Base-by-base conservation (phyloP, 176 grass and related monocot species). In the Oryza meyeriana region DNA sequence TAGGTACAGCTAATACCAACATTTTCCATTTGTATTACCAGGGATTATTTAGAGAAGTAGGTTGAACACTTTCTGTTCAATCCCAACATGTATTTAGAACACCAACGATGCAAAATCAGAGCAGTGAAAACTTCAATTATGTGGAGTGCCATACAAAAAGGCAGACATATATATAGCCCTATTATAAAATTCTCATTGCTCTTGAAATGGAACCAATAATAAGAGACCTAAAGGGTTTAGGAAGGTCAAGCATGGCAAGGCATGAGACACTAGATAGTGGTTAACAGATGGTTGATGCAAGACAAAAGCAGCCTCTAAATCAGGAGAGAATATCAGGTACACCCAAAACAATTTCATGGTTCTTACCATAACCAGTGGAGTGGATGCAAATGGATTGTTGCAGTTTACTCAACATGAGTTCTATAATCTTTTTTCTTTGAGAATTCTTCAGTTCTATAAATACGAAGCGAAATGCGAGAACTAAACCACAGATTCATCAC, bases 331-430 rank as follows among this genome's bases (percentile, higher is more conserved):
- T 10, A 59, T 59, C 22, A 85, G 88, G 88, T 89, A 72, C 78
- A 85, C 88, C 78, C 77, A 83, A 89, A 72, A 72, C 78, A 82
- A 45, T 69, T 45, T 26, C 20, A 66, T 66, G 65, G 12, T 77
- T 62, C 87, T 85, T 85, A 77, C 41, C 22, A 70, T 74, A 79
- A 47, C 48, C 8, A 74, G 67, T 83, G 90, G 64, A 86, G 84
- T 77, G 75, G 87, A 82, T 86, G 77, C 35, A 72, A 64, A 79
- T 86, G 77, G 58, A 72, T 50, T 61, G 80, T 42, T 59, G 75
- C 34, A 86, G 70, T n/a, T 62, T 12, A 78, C 71, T 71, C 79
- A 81, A 81, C 59, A 50, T 24, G 26, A 71, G 32, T 20, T 25
- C 41, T 84, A 86, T 77, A 92, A 81, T 14, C 2, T 59, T 59